A percentile compares a stretch with the other conserved stretches of the same genome.
These are phyloP conservation scores for Capsicum baccatum DNA, from an alignment of 257 asterid species.

Conservation along the genomic window DNA sequence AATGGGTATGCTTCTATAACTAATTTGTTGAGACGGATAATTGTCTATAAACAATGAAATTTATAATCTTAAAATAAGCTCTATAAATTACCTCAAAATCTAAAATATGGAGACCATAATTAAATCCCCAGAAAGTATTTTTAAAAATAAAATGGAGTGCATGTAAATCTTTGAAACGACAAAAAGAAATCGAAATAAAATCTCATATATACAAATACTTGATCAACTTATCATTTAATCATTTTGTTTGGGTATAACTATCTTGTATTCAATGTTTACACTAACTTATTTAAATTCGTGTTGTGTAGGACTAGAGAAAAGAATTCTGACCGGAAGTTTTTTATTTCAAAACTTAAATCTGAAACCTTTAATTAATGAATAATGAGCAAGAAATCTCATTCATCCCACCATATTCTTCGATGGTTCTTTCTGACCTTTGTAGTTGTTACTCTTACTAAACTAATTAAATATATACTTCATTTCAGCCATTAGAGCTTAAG, in stretches of 20 bases:
- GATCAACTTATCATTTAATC: background rate
- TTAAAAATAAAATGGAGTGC: background rate
- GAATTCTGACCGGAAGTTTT: background rate
- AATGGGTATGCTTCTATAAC: background rate
- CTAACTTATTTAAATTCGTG: fast-evolving
- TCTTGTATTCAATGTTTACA: too few relatives aligned
- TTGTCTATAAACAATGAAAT: background rate
- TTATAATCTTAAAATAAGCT: background rate
- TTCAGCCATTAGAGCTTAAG: background rate
- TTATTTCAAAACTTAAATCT: background rate
- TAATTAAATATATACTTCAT: background rate
- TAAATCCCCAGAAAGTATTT: background rate
- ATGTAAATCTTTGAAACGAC: background rate
- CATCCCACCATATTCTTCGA: background rate
- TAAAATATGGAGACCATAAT: background rate
- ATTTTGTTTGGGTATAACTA: background rate
- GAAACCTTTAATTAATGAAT: background rate
- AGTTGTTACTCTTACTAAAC: background rate
- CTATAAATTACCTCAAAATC: background rate
- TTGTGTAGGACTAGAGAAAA: too few relatives aligned
- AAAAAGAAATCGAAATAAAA: background rate
- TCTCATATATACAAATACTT: background rate
- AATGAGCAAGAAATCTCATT: background rate
- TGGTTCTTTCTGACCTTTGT: background rate
- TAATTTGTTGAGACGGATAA: background rate